Conservation (phyloP, 1,284 basidiomycete species). For the Pterulicium gracile region DNA sequence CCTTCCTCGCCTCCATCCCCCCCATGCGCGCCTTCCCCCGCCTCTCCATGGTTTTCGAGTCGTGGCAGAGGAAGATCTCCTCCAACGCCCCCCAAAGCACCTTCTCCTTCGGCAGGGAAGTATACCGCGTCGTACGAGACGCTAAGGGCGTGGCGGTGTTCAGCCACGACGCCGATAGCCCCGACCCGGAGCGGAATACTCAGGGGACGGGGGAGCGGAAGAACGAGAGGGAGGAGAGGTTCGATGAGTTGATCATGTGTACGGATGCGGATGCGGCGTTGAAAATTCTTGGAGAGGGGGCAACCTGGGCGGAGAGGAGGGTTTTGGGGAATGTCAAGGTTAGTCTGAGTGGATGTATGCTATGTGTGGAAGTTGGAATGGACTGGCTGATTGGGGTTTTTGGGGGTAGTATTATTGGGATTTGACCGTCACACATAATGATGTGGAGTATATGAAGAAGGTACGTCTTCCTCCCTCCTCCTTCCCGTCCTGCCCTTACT, state of each 20-base stretch:
- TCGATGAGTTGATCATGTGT: slow-evolving; percentile 54
- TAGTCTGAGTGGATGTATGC: slow-evolving; percentile 11
- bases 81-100: slow-evolving; percentile 32
- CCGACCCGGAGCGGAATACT: no score
- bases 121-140: slow-evolving; percentile 24
- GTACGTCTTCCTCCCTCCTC: slow-evolving; percentile 15
- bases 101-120: slow-evolving; percentile 29
- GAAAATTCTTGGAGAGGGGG: slow-evolving; percentile 41
- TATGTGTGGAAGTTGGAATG: background rate
- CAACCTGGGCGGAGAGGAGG: slow-evolving; percentile 43
- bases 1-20: slow-evolving; percentile 28
- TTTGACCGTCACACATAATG: slow-evolving; percentile 48
- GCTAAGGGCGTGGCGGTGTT: slow-evolving; percentile 15
- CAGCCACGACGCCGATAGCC: slow-evolving; percentile 16
- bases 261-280: slow-evolving; percentile 49
- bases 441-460: slow-evolving; percentile 44
- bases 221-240: slow-evolving; percentile 29
- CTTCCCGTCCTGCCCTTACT: background rate
- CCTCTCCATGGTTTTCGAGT: slow-evolving; percentile 33
- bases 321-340: slow-evolving; percentile 50
- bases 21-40: slow-evolving; percentile 28
- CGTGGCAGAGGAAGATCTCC: slow-evolving; percentile 32
- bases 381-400: background rate
- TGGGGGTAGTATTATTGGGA: slow-evolving; percentile 33
- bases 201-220: slow-evolving; percentile 14